phyloP scores from a whole-genome alignment of 1,139 yeast genomes.

The Suhomyces choctaworum region DNA sequence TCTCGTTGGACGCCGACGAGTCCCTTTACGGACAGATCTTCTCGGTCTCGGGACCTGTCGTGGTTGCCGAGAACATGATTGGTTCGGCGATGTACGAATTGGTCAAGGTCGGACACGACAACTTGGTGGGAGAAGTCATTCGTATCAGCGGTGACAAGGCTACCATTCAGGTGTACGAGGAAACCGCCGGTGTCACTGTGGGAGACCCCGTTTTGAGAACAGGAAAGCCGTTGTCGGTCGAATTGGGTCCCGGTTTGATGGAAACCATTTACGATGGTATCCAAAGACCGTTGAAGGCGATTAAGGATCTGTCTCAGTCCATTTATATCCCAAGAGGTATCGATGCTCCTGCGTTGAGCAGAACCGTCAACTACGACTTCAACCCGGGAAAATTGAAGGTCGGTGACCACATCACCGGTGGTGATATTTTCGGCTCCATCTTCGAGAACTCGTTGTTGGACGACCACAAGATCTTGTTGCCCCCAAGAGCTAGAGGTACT shows the following conservation, averaged over 20 bases:
- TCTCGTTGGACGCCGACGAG: constrained; percentile 78
- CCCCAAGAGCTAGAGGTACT: constrained; percentile 99
- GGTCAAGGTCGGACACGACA: constrained; percentile 96
- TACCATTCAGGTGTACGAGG: constrained; percentile 97
- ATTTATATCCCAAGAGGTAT: constrained; percentile 99
- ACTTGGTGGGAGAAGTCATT: constrained; percentile 95
- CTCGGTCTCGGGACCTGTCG: constrained; percentile 97
- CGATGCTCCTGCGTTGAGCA: constrained; percentile 89
- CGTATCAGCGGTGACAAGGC: constrained; percentile 96
- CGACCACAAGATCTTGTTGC: constrained; percentile 90
- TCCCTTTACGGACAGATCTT: constrained; percentile 83
- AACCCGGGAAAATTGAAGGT: constrained; percentile 76
- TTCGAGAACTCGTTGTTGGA: constrained; percentile 89
- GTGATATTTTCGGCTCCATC: constrained; percentile 93
- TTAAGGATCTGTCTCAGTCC: constrained; percentile 80
- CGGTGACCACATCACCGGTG: constrained; percentile 98
- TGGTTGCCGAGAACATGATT: constrained; percentile 96
- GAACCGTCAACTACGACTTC: constrained; percentile 82
- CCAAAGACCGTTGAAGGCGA: constrained; percentile 95
- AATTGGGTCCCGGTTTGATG: constrained; percentile 98
- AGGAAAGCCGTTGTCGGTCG: constrained; percentile 96
- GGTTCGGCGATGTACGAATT: constrained; percentile 99
- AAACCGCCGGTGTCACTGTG: constrained; percentile 97
- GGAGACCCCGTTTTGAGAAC: constrained; percentile 98
- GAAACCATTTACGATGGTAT: constrained; percentile 99